These are phyloP conservation scores for Crassisporium funariophilum DNA, from an alignment of 768 basidiomycete genomes.

Conservation along the genomic window DNA sequence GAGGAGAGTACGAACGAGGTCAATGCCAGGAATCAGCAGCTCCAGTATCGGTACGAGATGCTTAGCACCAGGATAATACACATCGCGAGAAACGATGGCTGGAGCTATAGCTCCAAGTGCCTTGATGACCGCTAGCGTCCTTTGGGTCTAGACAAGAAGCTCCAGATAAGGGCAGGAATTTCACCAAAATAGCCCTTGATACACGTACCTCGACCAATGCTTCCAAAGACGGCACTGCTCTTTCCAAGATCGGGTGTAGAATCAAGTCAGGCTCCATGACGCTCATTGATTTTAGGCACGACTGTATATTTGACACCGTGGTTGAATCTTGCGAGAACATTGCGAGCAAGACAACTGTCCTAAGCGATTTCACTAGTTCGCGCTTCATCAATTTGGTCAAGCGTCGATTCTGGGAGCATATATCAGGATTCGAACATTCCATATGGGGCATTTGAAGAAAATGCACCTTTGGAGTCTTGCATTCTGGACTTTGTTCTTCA, in stretches of 20 bases:
- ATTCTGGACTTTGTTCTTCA: constrained; percentile 74
- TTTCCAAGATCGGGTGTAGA: constrained; percentile 76
- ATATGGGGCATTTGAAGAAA: neutral
- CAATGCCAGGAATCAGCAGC: constrained; percentile 83
- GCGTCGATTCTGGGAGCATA: constrained; percentile 59
- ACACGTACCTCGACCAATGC: constrained; percentile 74
- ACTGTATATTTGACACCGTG: constrained; percentile 76
- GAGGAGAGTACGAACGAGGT: constrained; percentile 52
- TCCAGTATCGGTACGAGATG: constrained; percentile 80
- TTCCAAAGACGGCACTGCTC: constrained; percentile 86
- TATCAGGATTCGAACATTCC: neutral
- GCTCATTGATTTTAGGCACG: constrained; percentile 80
- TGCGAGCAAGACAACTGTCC: constrained; percentile 82
- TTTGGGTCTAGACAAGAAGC: constrained; percentile 60
- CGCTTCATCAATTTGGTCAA: constrained; percentile 78
- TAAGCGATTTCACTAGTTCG: constrained; percentile 79
- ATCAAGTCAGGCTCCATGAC: constrained; percentile 87
- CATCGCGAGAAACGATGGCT: constrained; percentile 74
- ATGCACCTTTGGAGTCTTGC: constrained; percentile 73
- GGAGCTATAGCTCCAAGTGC: constrained; percentile 81
- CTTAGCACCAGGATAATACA: constrained; percentile 83
- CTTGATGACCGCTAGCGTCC: constrained; percentile 85
- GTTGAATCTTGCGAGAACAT: constrained; percentile 86
- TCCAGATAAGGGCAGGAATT: neutral
- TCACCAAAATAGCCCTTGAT: neutral